phyloP scores from a whole-genome alignment of 1,284 basidiomycete species.

The Cutaneotrichosporon arboriforme region DNA sequence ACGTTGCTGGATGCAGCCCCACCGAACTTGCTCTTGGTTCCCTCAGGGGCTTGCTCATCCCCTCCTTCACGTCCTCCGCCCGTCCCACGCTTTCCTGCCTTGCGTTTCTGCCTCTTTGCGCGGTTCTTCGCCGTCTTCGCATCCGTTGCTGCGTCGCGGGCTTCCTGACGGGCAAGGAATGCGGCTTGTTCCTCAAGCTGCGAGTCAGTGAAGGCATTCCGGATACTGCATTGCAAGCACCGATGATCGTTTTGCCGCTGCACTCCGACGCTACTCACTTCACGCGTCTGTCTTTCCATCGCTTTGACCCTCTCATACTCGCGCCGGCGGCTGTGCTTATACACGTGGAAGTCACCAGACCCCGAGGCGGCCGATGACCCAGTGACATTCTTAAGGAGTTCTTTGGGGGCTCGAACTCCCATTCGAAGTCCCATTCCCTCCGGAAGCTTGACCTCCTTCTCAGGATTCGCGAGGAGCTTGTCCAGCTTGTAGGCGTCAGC shows the following conservation, averaged over 20 bases:
- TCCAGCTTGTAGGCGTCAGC: slow-evolving; percentile 57
- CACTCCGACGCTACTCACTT: slow-evolving; percentile 59
- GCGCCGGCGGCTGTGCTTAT: slow-evolving; percentile 86
- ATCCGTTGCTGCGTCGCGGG: slow-evolving; percentile 62
- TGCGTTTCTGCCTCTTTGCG: slow-evolving; percentile 84
- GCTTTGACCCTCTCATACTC: slow-evolving; percentile 92
- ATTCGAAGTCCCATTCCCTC: slow-evolving; percentile 50
- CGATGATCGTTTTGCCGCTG: no score
- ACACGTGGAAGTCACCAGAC: slow-evolving; percentile 95
- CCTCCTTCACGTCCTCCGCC: neutral
- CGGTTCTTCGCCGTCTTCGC: slow-evolving; percentile 89
- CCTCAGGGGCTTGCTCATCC: slow-evolving; percentile 10
- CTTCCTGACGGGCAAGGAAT: slow-evolving; percentile 62
- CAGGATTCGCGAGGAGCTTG: slow-evolving; percentile 76
- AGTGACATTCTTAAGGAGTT: slow-evolving; percentile 99
- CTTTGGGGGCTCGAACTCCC: slow-evolving; percentile 61
- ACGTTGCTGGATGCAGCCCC: slow-evolving; percentile 29
- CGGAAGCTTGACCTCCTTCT: slow-evolving; percentile 71
- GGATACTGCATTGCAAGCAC: no score
- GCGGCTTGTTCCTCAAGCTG: slow-evolving; percentile 63
- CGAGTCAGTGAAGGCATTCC: no score
- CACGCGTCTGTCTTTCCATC: slow-evolving; percentile 74
- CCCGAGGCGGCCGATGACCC: slow-evolving; percentile 83
- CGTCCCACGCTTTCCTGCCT: slow-evolving; percentile 45
- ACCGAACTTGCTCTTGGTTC: slow-evolving; percentile 37